Evolutionary conservation across 106 monocot species (phyloP), one percentile per base, ranked within the genome.

Genomic region (Iris macrosiphon): DNA sequence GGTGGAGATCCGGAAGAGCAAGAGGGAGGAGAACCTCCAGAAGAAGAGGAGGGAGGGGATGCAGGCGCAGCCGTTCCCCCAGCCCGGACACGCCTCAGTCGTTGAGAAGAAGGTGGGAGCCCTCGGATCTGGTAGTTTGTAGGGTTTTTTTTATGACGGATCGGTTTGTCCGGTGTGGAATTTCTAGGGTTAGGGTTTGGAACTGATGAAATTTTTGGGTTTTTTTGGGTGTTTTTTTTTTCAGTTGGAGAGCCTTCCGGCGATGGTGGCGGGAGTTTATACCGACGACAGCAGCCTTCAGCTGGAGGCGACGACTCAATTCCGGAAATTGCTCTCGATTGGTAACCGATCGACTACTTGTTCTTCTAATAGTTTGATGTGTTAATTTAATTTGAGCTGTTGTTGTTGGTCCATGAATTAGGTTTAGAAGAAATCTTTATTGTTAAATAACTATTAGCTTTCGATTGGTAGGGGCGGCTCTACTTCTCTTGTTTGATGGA

Each of bases 31-130:
- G 76, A 79, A 69, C 31, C 66, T 84, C 42, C 83, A 42, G 67
- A 84, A 79, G 66, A 78, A 78, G 83, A 56, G 83, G 47, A 65
- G 83, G 8, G 83, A 84, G 54, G 84, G 84, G 15, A 67, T 72
- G 77, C 65, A 69, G 31, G 31, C 63, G 17, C 64, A 63, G 64
- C 52, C 72, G 29, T 66, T 71, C 28, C 46, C 75, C 1, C 31
- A 34, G 3, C 19, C 70, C 28, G 40, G 23, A 22, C 57, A 47
- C 14, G 27, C 26, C 45, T 23, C 66, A 12, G 63, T 52, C 35
- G 47, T 65, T 55, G 80, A 86, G 38, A 75, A 79, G 57, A 79
- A 75, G 79, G 84, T 84, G 33, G 31, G 12, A 1, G 4, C 29
- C 25, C n/a, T 3, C 57, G 20, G 59, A 65, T 76, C 51, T 52